These are phyloP conservation scores for Coprinopsis strossmayeri DNA, from an alignment of 768 basidiomycete species.

Conservation along the genomic window DNA sequence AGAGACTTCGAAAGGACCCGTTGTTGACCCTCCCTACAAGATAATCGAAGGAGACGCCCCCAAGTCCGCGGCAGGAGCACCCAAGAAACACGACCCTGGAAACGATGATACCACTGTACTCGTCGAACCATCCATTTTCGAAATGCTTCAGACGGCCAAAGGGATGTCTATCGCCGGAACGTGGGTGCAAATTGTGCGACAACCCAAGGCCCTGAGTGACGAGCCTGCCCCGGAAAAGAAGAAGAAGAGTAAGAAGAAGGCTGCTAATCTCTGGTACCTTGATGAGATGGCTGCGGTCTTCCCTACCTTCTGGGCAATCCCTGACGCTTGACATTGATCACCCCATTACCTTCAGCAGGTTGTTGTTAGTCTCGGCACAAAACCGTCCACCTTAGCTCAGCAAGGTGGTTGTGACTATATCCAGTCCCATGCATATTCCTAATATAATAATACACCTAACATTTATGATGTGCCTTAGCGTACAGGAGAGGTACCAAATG, in stretches of 20 bases:
- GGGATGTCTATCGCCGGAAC: conserved; percentile 61
- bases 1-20: conserved; percentile 25
- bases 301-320: conserved; percentile 31
- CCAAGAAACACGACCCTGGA: conserved; percentile 40
- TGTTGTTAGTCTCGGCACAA: neutral
- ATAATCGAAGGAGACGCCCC: neutral
- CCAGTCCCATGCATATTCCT: no score
- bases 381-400: neutral
- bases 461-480: no score
- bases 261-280: conserved; percentile 35
- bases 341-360: no score
- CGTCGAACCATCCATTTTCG: conserved; percentile 37
- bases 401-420: no score
- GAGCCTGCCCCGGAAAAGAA: conserved; percentile 22
- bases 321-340: neutral
- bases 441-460: no score
- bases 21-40: conserved; percentile 14
- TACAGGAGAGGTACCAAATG: no score
- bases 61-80: conserved; percentile 13
- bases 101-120: conserved; percentile 57
- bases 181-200: conserved; percentile 61
- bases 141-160: conserved; percentile 27
- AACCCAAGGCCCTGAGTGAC: conserved; percentile 18
- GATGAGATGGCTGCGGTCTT: conserved; percentile 31
- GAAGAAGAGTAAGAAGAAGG: conserved; percentile 32